Evolutionary conservation across 805 yeast species (phyloP), one percentile per base, ranked within the genome.

Genomic region (Sugiyamaella smithiae): DNA sequence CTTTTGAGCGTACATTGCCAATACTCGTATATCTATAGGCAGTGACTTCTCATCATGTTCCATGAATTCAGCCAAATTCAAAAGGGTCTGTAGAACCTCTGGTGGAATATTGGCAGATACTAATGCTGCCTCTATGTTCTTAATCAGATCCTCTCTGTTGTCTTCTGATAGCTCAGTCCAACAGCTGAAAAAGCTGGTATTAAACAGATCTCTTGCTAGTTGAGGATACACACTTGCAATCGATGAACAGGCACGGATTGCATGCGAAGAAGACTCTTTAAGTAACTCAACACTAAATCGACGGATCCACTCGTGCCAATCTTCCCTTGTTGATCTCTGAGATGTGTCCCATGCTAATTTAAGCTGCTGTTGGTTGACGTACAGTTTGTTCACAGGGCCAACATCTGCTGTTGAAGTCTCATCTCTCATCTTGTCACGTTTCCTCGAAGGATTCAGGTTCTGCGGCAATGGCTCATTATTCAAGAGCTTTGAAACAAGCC

Each of bases 261-360:
- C 95, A 59, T 87, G 96, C 0, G 97, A 88, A 1, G 99, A 96
- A 29, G 96, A 87, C 63, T 90, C 96, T 58, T 86, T 88, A 55
- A 93, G 70, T 28, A 93, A 66, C 61, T 89, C 97, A 45, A 88
- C 85, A 57, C 93, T 82, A 42, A 93, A 72, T 50, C 93, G 74
- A 51, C 95, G 78, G 55, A 89, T 81, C 99, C 99, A 93, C 62
- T 93, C 98, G 58, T 86, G 91, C 99, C 99, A 93, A 57, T 93
- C 99, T 58, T 90, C 98, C 57, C 83, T 82, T 0, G 97, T 88
- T 45, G 95, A 78, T 55, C 91, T 80, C 56, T 88, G 91, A 20
- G 86, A 79, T 23, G 96, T 85, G 57, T 89, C 96, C 98, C 99
- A 93, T 1, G 90, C 88, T 38, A 80, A 78, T 59, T 87, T 84